Evolutionary conservation across 2,329 filamentous ascomycete genomes (phyloP), one percentile per base, ranked within the genome.

Genomic region (Penicillium decumbens): DNA sequence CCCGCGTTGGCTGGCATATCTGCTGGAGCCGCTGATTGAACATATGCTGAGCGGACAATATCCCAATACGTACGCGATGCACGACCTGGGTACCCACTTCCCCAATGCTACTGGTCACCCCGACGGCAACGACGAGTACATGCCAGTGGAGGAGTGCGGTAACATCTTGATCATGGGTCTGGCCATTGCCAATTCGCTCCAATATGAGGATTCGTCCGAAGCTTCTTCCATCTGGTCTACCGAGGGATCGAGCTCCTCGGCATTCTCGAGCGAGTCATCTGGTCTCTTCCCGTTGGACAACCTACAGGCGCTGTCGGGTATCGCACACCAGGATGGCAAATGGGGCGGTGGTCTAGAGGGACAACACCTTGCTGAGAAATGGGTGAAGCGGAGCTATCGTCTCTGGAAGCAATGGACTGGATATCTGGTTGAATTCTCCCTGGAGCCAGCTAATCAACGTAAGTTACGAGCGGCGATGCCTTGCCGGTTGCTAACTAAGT

Each of bases 111-210:
- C 77, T 8, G 78, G 78, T 2, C 78, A 81, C 53, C 65, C 72
- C 3, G 75, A 78, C 45, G 77, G 77, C 6, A 66, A 66, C 2
- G 80, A 80, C 39, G 80, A 82, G 59, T 70, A 73, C 6, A 81
- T 81, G 74, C 80, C 80, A 0, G 66, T 83, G 8, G 80, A 83
- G 62, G 80, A 83, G 54, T 82, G 80, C 52, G 81, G 80, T 4
- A 81, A 83, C 57, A 92, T 95, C 78, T 77, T 95, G 46, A 88
- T 90, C 64, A 88, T 91, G 85, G 86, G 84, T 0, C 73, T 93
- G 43, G 85, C 88, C 4, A 72, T 92, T 32, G 82, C 87, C 18
- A 91, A 92, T 60, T 85, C 87, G 1, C 73, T 92, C 46, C 80
- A 75, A 41, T 87, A 89, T 55, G 75, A 78, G 47, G 76, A 79